Base-by-base conservation (phyloP, 2,329 filamentous ascomycete genomes). In the Paraphaeosphaeria sporulosa region DNA sequence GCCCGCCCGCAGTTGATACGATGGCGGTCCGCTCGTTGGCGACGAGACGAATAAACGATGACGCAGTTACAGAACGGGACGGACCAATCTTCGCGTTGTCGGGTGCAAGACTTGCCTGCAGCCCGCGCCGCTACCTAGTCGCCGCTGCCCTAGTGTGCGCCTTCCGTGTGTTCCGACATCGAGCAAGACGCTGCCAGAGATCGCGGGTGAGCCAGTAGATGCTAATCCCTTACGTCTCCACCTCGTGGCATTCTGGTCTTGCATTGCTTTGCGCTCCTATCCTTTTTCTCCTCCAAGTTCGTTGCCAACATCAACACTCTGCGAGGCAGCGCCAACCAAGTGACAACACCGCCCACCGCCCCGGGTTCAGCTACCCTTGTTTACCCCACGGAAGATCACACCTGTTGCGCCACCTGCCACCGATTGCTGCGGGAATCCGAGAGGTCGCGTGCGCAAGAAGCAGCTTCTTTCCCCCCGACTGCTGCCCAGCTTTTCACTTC, bases 291-390 rank as follows among this genome's bases (percentile, higher is more conserved):
- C 25, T 43, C n/a, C 9, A 32, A 6, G 10, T 32, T 32, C 30
- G 4, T 32, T 8, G 30, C 10, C 30, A 32, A 5, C 10, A 38
- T n/a, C 43, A 49, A 25, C 43, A 9, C 25, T 19, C 23, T 46
- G 13, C 19, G 38, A 19, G 36, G 38, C n/a, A n/a, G 23, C 43
- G 3, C 13, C 9, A 8, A 25, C 12, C 38, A 8, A 44, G 53
- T 47, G 53, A 47, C 53, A 36, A 50, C 55, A 57, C 12, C 46
- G 43, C 34, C 40, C 34, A 43, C 17, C 32, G 32, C 30, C 57
- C 25, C 44, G 55, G 46, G 47, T 57, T 23, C 17, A 50, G 44
- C 57, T 55, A 59, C 57, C 57, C 57, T 59, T 48, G 57, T 48
- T 43, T 30, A 55, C 57, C 57, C 57, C 52, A 59, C 57, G 36